Percentiles rank a stretch among this genome's conserved stretches.
Evolutionary conservation across 257 asterid genomes (phyloP).

Genomic region (Echites panduratus): DNA sequence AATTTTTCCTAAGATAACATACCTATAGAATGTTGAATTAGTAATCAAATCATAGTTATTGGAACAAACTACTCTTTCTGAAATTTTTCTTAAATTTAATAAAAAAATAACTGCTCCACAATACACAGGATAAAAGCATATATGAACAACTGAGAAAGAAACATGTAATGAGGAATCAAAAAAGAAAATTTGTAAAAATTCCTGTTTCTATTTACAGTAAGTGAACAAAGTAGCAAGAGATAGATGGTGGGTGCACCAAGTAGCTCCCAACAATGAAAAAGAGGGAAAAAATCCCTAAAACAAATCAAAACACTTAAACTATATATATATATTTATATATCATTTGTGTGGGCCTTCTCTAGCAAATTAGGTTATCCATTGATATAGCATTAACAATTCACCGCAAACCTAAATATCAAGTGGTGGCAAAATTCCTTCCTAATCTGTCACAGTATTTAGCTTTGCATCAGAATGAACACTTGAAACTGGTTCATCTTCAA

Average conservation of each 20-base stretch:
- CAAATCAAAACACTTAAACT: not conserved
- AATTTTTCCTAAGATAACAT: too few relatives aligned
- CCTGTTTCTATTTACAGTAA: slow-evolving; percentile 45
- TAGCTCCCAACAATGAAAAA: not conserved
- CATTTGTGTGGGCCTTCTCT: not conserved
- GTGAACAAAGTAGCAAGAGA: slow-evolving; percentile 19
- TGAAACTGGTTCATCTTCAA: slow-evolving; percentile 43
- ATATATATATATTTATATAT: not conserved
- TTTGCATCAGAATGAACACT: slow-evolving; percentile 29
- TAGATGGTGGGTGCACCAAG: slow-evolving; percentile 8
- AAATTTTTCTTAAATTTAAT: too few relatives aligned
- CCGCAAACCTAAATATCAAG: slow-evolving; percentile 34
- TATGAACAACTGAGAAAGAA: too few relatives aligned
- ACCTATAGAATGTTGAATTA: too few relatives aligned
- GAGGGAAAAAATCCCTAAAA: not conserved
- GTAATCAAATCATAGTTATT: too few relatives aligned
- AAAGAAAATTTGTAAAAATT: too few relatives aligned
- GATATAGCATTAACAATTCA: not conserved
- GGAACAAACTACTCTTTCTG: too few relatives aligned
- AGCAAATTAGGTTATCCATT: not conserved
- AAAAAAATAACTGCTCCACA: too few relatives aligned
- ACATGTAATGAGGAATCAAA: too few relatives aligned
- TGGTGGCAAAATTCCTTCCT: slow-evolving; percentile 27
- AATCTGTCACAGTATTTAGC: slow-evolving; percentile 24
- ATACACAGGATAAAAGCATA: too few relatives aligned